Evolutionary conservation across 2,329 filamentous ascomycete genomes (phyloP).

Genomic region (Exophiala sideris): DNA sequence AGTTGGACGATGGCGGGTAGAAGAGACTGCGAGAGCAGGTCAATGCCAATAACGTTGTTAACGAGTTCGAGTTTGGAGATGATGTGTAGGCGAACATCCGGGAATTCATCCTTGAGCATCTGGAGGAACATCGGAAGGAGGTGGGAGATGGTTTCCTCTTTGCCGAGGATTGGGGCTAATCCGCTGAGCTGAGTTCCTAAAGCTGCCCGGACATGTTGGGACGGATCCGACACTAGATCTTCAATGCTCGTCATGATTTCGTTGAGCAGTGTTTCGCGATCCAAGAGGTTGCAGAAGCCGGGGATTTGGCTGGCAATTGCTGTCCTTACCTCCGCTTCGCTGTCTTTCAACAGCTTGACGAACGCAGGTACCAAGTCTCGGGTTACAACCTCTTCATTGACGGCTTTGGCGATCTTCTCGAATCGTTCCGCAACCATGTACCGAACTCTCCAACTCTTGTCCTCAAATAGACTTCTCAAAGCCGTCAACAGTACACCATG

Average conservation of each 20-base stretch:
- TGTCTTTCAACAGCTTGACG: constrained; percentile 96
- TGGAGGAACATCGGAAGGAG: constrained; percentile 97
- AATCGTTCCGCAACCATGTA: constrained; percentile 99
- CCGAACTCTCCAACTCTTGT: constrained; percentile 98
- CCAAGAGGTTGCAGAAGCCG: constrained; percentile 88
- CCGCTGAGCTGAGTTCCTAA: constrained; percentile 96
- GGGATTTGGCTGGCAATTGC: constrained; percentile 97
- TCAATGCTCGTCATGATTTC: constrained; percentile 97
- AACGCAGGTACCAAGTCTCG: constrained; percentile 94
- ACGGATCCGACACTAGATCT: constrained; percentile 91
- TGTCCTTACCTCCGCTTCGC: constrained; percentile 93
- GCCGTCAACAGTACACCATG: constrained; percentile 90
- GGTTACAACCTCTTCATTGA: constrained; percentile 93
- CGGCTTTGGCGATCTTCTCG: constrained; percentile 98
- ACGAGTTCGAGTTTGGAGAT: constrained; percentile 99
- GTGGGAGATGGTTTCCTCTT: constrained; percentile 97
- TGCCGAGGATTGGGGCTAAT: constrained; percentile 91
- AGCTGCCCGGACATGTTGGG: constrained; percentile 93
- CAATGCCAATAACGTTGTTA: constrained; percentile 98
- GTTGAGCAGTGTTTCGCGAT: constrained; percentile 81
- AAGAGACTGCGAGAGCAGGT: constrained; percentile 90
- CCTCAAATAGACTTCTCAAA: constrained; percentile 88
- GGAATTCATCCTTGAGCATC: constrained; percentile 99
- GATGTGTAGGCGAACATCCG: constrained; percentile 95
- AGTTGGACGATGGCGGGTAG: constrained; percentile 96